Evolutionary conservation across 371 early-diverging fungal genomes (phyloP), one percentile per base, ranked within the genome.

Genomic region (Cokeromyces recurvatus): DNA sequence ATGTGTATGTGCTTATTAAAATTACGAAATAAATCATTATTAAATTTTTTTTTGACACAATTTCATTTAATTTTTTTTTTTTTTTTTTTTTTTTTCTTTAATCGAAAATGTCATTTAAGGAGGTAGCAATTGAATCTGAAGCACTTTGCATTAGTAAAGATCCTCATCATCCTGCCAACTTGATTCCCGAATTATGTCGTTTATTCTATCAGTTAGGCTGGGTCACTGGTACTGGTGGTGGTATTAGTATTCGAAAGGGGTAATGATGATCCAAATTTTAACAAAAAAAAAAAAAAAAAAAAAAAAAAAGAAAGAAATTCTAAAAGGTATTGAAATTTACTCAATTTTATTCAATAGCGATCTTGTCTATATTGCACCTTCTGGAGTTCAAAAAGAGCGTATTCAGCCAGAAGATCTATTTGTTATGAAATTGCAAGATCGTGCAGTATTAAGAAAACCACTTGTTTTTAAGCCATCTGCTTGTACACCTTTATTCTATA

Each of bases 161-260:
- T 66, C 74, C 75, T 41, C 59, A 71, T 16, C 91, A 90, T 53
- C 88, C 91, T 14, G 78, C 90, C 24, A 92, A 94, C 74, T 73
- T 97, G 55, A 96, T 97, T 53, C 94, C 96, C 21, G 92, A 92
- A 54, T 83, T 97, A 23, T 96, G 98, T 65, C 69, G 82, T 42
- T 74, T 84, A 53, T 94, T 96, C 69, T 97, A 95, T 68, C 69
- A 60, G 17, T 75, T 90, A 27, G 95, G 96, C 23, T 95, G 96
- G 96, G 93, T 95, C 29, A 95, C 95, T 5, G 97, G 96, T 32
- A 96, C 96, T 1, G 96, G 95, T 23, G 95, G 95, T 46, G 95
- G 95, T 38, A 94, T 95, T 49, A 88, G 92, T 57, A 92, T 95
- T 52, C 79, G 87, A 46, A 65, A 81, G 42, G 85, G 74, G 85